Evolutionary conservation across 2,329 filamentous ascomycete species (phyloP).

Genomic region (Cephalotrichum gorgonifer): DNA sequence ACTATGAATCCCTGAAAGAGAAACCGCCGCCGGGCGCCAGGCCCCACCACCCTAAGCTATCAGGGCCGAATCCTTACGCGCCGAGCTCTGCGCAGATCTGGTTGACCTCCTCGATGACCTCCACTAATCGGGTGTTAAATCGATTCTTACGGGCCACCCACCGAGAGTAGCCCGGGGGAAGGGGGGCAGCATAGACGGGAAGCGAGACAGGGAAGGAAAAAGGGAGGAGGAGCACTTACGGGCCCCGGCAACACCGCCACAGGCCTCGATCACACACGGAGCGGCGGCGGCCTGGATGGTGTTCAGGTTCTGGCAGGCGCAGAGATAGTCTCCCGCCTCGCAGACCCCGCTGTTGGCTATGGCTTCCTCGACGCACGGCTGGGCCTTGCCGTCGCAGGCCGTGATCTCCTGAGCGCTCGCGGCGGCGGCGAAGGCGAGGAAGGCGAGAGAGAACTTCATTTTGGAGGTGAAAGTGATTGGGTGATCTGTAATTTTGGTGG

Average conservation of each 20-base stretch:
- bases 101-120: background rate
- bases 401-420: slow-evolving; percentile 11
- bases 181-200: background rate
- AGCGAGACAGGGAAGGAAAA: background rate
- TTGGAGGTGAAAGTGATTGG: background rate
- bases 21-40: background rate
- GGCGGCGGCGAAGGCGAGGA: slow-evolving; percentile 5
- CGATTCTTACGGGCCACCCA: background rate
- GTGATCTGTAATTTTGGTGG: background rate
- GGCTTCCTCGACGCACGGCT: slow-evolving; percentile 10
- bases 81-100: background rate
- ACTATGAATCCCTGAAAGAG: background rate
- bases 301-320: slow-evolving; percentile 12
- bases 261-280: slow-evolving; percentile 11
- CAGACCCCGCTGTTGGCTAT: slow-evolving; percentile 9
- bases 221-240: slow-evolving; percentile 8
- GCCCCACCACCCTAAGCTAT: background rate
- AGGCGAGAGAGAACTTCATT: slow-evolving; percentile 8
- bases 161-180: background rate
- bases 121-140: background rate
- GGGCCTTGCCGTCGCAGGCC: too few relatives aligned
- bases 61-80: background rate
- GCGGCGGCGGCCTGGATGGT: slow-evolving; percentile 10
- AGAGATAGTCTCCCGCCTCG: slow-evolving; percentile 9
- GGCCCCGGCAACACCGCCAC: slow-evolving; percentile 10